Evolutionary conservation across 768 basidiomycete genomes (phyloP).

Genomic region (Auriscalpium microsporum): DNA sequence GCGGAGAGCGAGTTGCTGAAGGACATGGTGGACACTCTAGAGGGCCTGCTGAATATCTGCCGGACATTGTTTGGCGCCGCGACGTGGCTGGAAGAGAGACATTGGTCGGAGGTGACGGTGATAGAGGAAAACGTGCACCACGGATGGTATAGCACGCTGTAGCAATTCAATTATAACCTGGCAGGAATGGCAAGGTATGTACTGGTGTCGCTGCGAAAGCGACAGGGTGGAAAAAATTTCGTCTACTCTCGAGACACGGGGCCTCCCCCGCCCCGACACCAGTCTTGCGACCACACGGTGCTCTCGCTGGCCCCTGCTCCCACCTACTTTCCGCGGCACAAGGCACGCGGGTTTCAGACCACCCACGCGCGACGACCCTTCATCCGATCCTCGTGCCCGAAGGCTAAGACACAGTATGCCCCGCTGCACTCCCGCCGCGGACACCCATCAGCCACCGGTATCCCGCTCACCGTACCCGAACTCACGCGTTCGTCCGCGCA

Average conservation of each 20-base stretch:
- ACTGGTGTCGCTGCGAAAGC: conserved; percentile 8
- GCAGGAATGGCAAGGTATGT: too few relatives aligned
- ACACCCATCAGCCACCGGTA: conserved; percentile 7
- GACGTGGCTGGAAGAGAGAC: conserved; percentile 29
- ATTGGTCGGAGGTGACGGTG: conserved; percentile 16
- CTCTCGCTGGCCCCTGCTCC: conserved; percentile 9
- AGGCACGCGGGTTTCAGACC: conserved; percentile 10
- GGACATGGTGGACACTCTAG: conserved; percentile 34
- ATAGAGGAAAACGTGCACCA: conserved; percentile 17
- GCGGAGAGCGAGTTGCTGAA: conserved; percentile 36
- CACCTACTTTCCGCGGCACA: conserved; percentile 3
- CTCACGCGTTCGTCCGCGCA: background rate
- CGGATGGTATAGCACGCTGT: conserved; percentile 22
- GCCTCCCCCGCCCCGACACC: conserved; percentile 12
- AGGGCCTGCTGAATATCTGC: conserved; percentile 31
- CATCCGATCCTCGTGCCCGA: background rate
- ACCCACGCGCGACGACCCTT: background rate
- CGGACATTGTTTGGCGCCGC: conserved; percentile 38
- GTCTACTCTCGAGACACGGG: conserved; percentile 2
- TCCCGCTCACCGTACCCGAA: background rate
- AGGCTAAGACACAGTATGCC: background rate
- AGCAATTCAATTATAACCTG: background rate
- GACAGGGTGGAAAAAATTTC: conserved; percentile 11
- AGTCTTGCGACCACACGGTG: conserved; percentile 7
- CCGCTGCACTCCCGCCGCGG: conserved; percentile 4